Conservation (phyloP, 306 rosid species). For the Vicia sativa region DNA sequence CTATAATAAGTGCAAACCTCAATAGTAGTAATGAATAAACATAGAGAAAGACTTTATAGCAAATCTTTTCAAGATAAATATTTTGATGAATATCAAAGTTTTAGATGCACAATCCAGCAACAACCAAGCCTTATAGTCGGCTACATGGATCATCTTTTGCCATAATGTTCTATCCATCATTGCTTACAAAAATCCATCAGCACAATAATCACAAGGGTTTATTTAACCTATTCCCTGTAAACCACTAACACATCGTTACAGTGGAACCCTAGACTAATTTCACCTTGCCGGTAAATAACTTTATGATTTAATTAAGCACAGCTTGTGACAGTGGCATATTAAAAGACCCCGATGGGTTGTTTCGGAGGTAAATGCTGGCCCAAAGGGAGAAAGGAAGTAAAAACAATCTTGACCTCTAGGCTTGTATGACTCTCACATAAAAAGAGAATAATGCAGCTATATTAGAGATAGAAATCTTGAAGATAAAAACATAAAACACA, state of each 20-base stretch:
- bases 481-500: conserved; percentile 2
- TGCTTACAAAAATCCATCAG: conserved; percentile 10
- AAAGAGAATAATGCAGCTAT: too few relatives aligned
- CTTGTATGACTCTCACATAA: not conserved
- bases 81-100: conserved; percentile 7
- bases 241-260: not conserved
- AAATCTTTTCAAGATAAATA: conserved; percentile 18
- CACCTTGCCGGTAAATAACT: not conserved
- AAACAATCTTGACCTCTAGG: not conserved
- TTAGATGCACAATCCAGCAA: conserved; percentile 14
- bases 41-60: not conserved
- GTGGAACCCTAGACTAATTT: not conserved
- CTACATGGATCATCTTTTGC: too few relatives aligned
- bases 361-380: not conserved
- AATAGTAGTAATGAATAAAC: conserved; percentile 17
- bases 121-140: too few relatives aligned
- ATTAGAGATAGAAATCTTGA: not conserved
- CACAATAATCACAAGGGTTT: not conserved
- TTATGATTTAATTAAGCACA: not conserved
- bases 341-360: too few relatives aligned
- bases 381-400: too few relatives aligned
- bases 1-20: conserved; percentile 33
- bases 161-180: too few relatives aligned
- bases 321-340: not conserved
- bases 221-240: conserved; percentile 4